Evolutionary conservation across 306 rosid species (phyloP), one percentile per base, ranked within the genome.

Genomic region (Lathyrus sativus): DNA sequence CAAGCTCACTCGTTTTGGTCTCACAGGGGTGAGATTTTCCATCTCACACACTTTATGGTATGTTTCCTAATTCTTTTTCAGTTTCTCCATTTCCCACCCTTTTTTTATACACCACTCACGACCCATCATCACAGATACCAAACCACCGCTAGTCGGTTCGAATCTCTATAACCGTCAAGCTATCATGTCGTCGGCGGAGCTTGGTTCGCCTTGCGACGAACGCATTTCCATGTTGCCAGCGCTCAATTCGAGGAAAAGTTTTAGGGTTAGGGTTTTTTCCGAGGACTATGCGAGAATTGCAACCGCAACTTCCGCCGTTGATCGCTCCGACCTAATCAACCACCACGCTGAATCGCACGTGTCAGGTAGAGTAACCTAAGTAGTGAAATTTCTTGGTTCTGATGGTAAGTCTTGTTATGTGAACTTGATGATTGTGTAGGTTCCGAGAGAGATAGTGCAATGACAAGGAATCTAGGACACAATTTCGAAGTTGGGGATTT

Each of bases 401-500:
- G 82, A 74, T 72, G 69, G 67, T 22, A 78, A 76, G 18, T 82
- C 81, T 85, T 85, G 82, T 74, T 89, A 49, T 74, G 87, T 0
- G 92, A 89, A 57, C 87, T 89, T 9, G 95, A 89, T 43, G 90
- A 82, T 10, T 89, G 61, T 69, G 91, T 85, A 4, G 89, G 90
- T 1, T 35, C 9, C 7, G 39, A 35, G 39, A 78, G 81, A 11
- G 82, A 81, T 61, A 91, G 83, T 0, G 74, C 77, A 39, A 38
- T n/a, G 9, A 10, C 61, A 9, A 24, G 41, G 28, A 54, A 12
- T n/a, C 26, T 78, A 44, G 85, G 86, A 38, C 77, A 71, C 33
- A 91, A 91, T 48, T 79, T 90, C 12, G 95, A 93, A 74, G 82
- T 82, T 1, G 98, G 97, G 19, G 98, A 93, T 62, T 65, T 93